Conservation (phyloP, 441 rosid genomes). For the Melastoma candidum region DNA sequence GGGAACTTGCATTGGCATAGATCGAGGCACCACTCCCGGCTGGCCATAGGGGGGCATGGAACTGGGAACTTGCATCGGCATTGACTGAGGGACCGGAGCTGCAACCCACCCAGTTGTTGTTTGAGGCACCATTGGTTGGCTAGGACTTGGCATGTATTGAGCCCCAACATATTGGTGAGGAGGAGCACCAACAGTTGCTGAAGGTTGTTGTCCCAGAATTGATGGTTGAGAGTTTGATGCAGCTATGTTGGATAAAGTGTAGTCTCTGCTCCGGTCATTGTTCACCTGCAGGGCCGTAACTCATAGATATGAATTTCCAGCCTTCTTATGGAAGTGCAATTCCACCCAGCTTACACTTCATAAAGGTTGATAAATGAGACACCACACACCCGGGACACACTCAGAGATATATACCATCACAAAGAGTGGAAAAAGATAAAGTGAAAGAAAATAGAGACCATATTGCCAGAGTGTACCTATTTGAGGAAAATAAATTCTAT, state of each 20-base stretch:
- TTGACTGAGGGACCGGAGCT: conserved; percentile 39
- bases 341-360: too few species aligned
- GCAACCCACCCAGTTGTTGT: conserved; percentile 61
- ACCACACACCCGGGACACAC: too few species aligned
- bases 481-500: too few species aligned
- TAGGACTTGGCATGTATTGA: conserved; percentile 26
- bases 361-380: too few species aligned
- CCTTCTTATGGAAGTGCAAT: too few species aligned
- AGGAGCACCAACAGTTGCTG: conserved; percentile 27
- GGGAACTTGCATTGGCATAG: conserved; percentile 41
- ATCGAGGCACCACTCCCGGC: conserved; percentile 40
- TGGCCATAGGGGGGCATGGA: conserved; percentile 39
- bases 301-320: too few species aligned
- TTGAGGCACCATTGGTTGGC: conserved; percentile 32
- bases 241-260: conserved; percentile 50
- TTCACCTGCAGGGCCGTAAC: conserved; percentile 43
- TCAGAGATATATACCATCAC: too few species aligned
- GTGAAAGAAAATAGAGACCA: too few species aligned
- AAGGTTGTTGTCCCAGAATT: conserved; percentile 60
- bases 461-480: too few species aligned
- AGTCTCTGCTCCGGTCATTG: conserved; percentile 90
- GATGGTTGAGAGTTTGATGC: conserved; percentile 56
- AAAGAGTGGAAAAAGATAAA: too few species aligned
- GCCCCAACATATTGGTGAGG: conserved; percentile 36
- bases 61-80: conserved; percentile 38